phyloP scores from a whole-genome alignment of 2,329 filamentous ascomycete genomes.

The Tolypocladium nubicola region DNA sequence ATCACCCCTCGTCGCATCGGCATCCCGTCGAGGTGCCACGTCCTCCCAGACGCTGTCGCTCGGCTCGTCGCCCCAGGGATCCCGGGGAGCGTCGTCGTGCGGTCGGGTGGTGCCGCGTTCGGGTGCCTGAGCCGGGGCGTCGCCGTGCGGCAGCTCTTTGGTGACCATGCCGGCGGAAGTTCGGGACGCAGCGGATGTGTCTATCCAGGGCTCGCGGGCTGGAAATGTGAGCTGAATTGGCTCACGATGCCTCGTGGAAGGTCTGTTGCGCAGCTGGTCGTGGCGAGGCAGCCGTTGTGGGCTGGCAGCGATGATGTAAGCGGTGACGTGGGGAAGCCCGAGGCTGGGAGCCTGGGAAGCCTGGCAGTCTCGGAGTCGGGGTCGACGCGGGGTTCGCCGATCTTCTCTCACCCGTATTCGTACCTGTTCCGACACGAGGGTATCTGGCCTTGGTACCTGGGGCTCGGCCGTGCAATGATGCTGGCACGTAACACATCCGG shows the following conservation, averaged over 20 bases:
- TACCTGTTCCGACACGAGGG: too few relatives aligned
- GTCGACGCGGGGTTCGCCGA: neutral
- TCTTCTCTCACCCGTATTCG: too few relatives aligned
- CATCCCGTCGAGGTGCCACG: neutral
- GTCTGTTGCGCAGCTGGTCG: neutral
- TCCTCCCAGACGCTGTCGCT: conserved; percentile 14
- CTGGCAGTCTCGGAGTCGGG: neutral
- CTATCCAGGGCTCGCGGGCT: neutral
- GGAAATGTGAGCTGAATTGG: neutral
- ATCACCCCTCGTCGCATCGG: neutral
- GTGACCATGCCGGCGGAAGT: conserved; percentile 2
- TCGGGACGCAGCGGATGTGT: neutral
- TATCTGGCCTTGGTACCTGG: too few relatives aligned
- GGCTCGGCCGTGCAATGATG: neutral
- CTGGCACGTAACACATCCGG: neutral
- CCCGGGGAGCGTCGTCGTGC: neutral
- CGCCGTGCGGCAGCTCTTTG: neutral
- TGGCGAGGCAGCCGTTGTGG: neutral
- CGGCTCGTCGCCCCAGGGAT: conserved; percentile 14
- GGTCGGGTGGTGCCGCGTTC: neutral
- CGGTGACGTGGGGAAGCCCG: conserved; percentile 9
- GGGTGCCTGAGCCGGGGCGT: neutral
- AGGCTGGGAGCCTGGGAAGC: neutral
- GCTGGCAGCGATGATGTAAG: conserved; percentile 4
- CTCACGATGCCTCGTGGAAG: neutral